Evolutionary conservation across 176 grass and related monocot species (phyloP).

Genomic region (Hyparrhenia diplandra): DNA sequence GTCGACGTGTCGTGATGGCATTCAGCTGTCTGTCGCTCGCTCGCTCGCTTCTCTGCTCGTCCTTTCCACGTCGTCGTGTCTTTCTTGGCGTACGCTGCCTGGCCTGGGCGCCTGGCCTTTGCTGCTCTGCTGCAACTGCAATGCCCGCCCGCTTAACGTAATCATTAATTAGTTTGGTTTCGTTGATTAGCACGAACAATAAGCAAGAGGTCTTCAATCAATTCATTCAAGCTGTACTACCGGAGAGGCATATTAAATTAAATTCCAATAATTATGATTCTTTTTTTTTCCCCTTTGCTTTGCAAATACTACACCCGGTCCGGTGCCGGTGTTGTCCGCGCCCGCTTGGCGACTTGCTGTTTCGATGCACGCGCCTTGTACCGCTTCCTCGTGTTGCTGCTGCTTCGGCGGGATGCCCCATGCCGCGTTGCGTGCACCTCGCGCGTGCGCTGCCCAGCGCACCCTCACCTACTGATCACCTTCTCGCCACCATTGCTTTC

Average conservation of each 20-base stretch:
- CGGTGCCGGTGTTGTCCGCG: slow-evolving; percentile 19
- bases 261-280: slow-evolving; percentile 25
- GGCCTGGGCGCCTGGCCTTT: background rate
- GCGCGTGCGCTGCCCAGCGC: slow-evolving; percentile 4
- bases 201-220: background rate
- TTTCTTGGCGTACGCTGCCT: background rate
- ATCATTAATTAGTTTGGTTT: background rate
- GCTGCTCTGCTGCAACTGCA: background rate
- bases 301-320: too few relatives aligned
- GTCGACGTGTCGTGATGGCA: slow-evolving; percentile 78
- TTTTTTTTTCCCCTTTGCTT: background rate
- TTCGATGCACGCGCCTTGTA: slow-evolving; percentile 33
- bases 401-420: slow-evolving; percentile 35
- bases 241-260: slow-evolving; percentile 28
- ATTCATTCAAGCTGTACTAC: slow-evolving; percentile 18
- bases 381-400: slow-evolving; percentile 40
- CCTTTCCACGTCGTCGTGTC: background rate
- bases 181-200: background rate
- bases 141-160: slow-evolving; percentile 11
- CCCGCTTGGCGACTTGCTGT: slow-evolving; percentile 40
- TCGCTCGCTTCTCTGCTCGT: background rate
- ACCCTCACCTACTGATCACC: background rate
- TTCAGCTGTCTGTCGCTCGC: background rate
- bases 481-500: background rate
- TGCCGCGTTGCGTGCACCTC: background rate